A percentile compares a stretch with the other conserved stretches of the same genome.
Evolutionary conservation across 176 grass and related monocot species (phyloP).

Genomic region (Ampelocalamus luodianensis): DNA sequence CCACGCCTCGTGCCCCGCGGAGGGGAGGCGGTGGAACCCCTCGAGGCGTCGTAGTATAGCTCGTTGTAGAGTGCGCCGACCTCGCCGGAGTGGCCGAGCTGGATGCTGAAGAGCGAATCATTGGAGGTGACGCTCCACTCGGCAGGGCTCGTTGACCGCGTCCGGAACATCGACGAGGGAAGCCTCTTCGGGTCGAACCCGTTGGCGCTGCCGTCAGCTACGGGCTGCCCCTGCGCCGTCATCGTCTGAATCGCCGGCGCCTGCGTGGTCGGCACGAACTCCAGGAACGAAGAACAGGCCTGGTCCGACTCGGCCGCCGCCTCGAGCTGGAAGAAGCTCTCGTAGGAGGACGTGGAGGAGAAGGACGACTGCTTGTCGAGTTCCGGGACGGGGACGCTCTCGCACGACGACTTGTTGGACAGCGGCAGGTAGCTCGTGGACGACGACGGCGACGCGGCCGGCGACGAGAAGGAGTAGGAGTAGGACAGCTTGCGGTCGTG

Average conservation of each 20-base stretch:
- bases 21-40: conserved; percentile 28
- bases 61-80: conserved; percentile 19
- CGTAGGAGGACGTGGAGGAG: conserved; percentile 36
- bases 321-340: conserved; percentile 45
- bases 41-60: conserved; percentile 39
- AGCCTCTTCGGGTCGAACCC: conserved; percentile 42
- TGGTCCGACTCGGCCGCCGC: neutral
- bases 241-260: conserved; percentile 42
- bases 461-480: conserved; percentile 30
- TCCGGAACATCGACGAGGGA: conserved; percentile 46
- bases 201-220: neutral
- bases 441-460: conserved; percentile 9
- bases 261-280: neutral
- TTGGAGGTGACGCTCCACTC: conserved; percentile 51
- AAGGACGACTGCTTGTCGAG: neutral
- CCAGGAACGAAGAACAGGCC: neutral
- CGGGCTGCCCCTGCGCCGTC: conserved; percentile 11
- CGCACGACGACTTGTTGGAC: conserved; percentile 34
- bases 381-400: conserved; percentile 38
- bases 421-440: neutral
- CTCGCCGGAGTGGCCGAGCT: conserved; percentile 24
- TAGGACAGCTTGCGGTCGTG: conserved; percentile 21
- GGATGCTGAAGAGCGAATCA: conserved; percentile 57
- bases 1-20: neutral
- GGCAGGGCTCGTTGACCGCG: conserved; percentile 24